Evolutionary conservation across 305 asterid genomes (phyloP).

Genomic region (Stenogyne calaminthoides): DNA sequence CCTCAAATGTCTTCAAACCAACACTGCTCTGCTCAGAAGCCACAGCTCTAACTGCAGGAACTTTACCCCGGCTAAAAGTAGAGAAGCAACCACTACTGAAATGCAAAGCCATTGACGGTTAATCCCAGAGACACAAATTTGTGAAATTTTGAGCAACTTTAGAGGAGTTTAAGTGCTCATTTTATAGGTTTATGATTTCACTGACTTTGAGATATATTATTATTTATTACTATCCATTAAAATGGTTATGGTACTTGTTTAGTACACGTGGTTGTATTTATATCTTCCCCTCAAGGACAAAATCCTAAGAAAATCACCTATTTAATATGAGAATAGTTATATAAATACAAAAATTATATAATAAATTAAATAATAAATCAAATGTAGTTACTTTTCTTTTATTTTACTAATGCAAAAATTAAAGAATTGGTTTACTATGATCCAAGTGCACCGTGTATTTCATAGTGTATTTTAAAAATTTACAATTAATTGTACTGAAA

Average conservation of each 20-base stretch:
- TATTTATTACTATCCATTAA: not conserved
- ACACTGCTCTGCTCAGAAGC: slow-evolving; percentile 42
- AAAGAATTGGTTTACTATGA: too few species aligned
- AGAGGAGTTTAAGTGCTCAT: not conserved
- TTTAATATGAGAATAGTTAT: too few species aligned
- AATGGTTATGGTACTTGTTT: slow-evolving; percentile 31
- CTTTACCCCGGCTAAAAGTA: slow-evolving; percentile 45
- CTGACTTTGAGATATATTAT: too few species aligned
- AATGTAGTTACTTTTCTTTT: too few species aligned
- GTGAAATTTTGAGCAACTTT: not conserved
- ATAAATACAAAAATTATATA: too few species aligned
- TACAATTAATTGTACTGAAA: too few species aligned
- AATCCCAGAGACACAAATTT: too few species aligned
- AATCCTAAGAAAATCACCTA: too few species aligned
- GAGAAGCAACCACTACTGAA: slow-evolving; percentile 59
- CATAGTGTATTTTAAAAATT: too few species aligned
- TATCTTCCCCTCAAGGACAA: not conserved
- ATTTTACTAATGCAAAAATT: too few species aligned
- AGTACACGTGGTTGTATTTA: slow-evolving; percentile 30
- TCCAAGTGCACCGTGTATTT: too few species aligned
- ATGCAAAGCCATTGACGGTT: slow-evolving; percentile 73
- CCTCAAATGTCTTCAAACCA: slow-evolving; percentile 43
- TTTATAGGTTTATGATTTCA: slow-evolving; percentile 13
- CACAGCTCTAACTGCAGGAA: slow-evolving; percentile 44
- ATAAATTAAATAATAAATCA: too few species aligned